phyloP scores from a whole-genome alignment of 768 basidiomycete species.

The Boletus insuetus region DNA sequence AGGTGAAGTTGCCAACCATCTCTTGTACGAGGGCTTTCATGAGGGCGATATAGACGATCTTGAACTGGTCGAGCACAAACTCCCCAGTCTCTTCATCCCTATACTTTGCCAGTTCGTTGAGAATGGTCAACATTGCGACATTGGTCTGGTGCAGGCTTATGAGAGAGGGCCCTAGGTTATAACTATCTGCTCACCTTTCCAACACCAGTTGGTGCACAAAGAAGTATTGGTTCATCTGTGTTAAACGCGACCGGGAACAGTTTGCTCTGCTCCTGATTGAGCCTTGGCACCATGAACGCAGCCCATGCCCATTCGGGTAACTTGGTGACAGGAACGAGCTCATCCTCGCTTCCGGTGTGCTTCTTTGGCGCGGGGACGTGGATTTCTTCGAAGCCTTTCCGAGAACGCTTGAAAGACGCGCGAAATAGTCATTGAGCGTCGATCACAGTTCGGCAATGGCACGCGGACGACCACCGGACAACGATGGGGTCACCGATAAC shows the following conservation, averaged over 20 bases:
- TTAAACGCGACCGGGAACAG: constrained; percentile 92
- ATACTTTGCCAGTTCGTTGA: constrained; percentile 86
- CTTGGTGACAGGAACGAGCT: constrained; percentile 66
- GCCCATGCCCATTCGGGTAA: constrained; percentile 85
- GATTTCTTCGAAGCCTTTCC: constrained; percentile 98
- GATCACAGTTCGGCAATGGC: too few relatives aligned
- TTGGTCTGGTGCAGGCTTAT: constrained; percentile 66
- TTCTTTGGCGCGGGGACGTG: constrained; percentile 93
- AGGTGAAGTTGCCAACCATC: constrained; percentile 92
- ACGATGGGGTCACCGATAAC: too few relatives aligned
- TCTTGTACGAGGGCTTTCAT: constrained; percentile 99
- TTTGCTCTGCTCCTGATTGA: constrained; percentile 93
- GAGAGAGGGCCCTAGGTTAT: background rate
- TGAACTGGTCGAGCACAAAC: constrained; percentile 88
- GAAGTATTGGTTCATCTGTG: constrained; percentile 89
- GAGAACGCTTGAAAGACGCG: constrained; percentile 93
- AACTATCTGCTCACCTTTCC: constrained; percentile 72
- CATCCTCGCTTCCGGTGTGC: constrained; percentile 57
- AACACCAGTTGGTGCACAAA: constrained; percentile 98
- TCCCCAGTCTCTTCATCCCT: constrained; percentile 77
- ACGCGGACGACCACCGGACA: too few relatives aligned
- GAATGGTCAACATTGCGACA: constrained; percentile 92
- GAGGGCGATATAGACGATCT: constrained; percentile 95
- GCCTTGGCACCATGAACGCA: constrained; percentile 77
- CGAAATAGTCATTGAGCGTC: too few relatives aligned